Percentiles rank a stretch among this genome's conserved stretches.
Conservation (phyloP, 2,329 filamentous ascomycete species). For the Penicillium frequentans region DNA sequence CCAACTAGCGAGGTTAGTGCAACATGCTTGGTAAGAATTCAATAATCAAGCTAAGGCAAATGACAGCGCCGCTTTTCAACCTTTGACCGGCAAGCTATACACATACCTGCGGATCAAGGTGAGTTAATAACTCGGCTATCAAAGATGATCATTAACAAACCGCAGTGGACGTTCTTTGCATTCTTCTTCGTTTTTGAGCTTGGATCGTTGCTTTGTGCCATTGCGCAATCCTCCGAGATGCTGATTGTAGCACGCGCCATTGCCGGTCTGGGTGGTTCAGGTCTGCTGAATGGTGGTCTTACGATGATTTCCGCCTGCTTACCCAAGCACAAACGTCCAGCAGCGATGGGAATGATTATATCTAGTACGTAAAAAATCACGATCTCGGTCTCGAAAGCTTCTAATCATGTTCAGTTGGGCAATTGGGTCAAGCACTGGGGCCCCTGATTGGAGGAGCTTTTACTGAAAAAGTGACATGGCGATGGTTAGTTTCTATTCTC, state of each 20-base stretch:
- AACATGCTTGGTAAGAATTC: neutral
- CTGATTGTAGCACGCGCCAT: constrained; percentile 30
- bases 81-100: constrained; percentile 55
- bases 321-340: constrained; percentile 18
- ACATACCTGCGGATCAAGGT: constrained; percentile 41
- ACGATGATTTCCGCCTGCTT: constrained; percentile 26
- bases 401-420: neutral
- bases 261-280: constrained; percentile 27
- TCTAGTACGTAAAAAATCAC: too few relatives aligned
- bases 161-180: constrained; percentile 23
- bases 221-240: constrained; percentile 28
- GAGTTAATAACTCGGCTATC: neutral
- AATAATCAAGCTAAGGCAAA: constrained; percentile 5
- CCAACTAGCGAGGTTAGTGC: constrained; percentile 33
- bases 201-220: constrained; percentile 27
- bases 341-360: too few relatives aligned
- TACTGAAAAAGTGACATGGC: constrained; percentile 16
- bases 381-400: too few relatives aligned
- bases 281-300: constrained; percentile 26
- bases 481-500: constrained; percentile 8
- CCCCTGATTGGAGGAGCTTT: constrained; percentile 16
- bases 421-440: constrained; percentile 10
- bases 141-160: neutral
- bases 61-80: constrained; percentile 50
- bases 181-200: constrained; percentile 30